Conservation (phyloP, 108 stramenopile species). For the Discostella stelligeroides region DNA sequence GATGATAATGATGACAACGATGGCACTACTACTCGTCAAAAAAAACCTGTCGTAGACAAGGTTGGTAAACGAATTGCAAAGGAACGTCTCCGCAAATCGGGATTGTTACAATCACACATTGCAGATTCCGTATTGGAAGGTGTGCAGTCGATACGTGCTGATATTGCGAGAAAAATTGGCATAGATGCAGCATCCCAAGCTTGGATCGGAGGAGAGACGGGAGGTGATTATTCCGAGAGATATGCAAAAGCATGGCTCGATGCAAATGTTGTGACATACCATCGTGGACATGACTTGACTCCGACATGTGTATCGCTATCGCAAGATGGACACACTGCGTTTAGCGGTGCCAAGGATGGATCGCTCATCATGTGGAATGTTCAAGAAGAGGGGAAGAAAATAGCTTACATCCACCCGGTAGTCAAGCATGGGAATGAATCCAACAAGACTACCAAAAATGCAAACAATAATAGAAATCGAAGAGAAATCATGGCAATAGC, state of each 20-base stretch:
- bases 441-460: no score
- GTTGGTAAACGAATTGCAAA: conserved; percentile 52
- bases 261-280: conserved; percentile 49
- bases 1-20: conserved; percentile 48
- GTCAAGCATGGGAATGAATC: conserved; percentile 56
- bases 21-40: conserved; percentile 24
- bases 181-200: conserved; percentile 6
- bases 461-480: conserved; percentile 20
- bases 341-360: conserved; percentile 96
- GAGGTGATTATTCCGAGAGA: neutral
- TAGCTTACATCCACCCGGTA: conserved; percentile 41
- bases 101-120: conserved; percentile 59
- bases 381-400: conserved; percentile 68
- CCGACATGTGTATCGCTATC: conserved; percentile 88
- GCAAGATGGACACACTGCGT: conserved; percentile 58
- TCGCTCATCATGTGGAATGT: conserved; percentile 91
- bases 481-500: conserved; percentile 93
- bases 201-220: conserved; percentile 20
- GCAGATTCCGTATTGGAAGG: conserved; percentile 59
- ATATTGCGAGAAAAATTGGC: conserved; percentile 10
- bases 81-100: conserved; percentile 70
- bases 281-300: conserved; percentile 81
- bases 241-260: conserved; percentile 65
- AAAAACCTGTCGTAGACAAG: conserved; percentile 44
- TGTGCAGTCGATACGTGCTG: conserved; percentile 31